Evolutionary conservation across 208 protist species (phyloP).

Genomic region (Wallacemonas sp.): DNA sequence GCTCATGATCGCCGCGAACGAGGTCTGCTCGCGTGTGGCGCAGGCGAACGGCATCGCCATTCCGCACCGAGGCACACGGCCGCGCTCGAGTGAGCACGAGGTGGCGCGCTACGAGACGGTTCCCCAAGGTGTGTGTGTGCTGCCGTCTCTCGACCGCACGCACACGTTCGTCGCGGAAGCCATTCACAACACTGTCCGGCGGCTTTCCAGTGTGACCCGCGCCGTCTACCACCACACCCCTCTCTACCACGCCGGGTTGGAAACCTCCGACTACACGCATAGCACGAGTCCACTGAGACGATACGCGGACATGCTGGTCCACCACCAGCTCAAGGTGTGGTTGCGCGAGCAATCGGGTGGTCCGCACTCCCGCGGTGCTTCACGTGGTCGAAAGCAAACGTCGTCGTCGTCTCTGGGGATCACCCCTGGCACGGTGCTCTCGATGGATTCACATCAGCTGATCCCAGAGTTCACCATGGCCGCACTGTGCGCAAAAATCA

Average conservation of each 20-base stretch:
- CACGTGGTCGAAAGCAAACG: too few relatives aligned
- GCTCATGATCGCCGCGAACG: constrained; percentile 92
- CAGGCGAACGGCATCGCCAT: constrained; percentile 71
- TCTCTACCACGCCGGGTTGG: constrained; percentile 71
- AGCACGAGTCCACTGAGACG: constrained; percentile 85
- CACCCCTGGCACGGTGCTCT: neutral
- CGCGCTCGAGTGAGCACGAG: constrained; percentile 74
- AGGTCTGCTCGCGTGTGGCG: constrained; percentile 87
- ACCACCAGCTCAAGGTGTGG: constrained; percentile 89
- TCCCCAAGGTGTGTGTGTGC: constrained; percentile 54
- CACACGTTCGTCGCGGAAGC: constrained; percentile 70
- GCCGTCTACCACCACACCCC: constrained; percentile 80
- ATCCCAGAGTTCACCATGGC: constrained; percentile 86
- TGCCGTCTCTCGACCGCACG: constrained; percentile 49
- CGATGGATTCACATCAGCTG: constrained; percentile 12
- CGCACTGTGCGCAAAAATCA: constrained; percentile 78
- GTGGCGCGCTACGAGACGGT: constrained; percentile 53
- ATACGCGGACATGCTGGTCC: constrained; percentile 90
- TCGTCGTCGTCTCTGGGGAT: too few relatives aligned
- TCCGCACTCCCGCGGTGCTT: neutral
- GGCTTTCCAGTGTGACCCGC: constrained; percentile 75
- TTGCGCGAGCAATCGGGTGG: constrained; percentile 35
- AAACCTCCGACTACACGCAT: constrained; percentile 83
- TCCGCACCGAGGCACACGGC: constrained; percentile 79
- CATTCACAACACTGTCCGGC: constrained; percentile 60